These are phyloP conservation scores for Fraxinus cuspidata DNA, from an alignment of 257 asterid species.

Conservation along the genomic window DNA sequence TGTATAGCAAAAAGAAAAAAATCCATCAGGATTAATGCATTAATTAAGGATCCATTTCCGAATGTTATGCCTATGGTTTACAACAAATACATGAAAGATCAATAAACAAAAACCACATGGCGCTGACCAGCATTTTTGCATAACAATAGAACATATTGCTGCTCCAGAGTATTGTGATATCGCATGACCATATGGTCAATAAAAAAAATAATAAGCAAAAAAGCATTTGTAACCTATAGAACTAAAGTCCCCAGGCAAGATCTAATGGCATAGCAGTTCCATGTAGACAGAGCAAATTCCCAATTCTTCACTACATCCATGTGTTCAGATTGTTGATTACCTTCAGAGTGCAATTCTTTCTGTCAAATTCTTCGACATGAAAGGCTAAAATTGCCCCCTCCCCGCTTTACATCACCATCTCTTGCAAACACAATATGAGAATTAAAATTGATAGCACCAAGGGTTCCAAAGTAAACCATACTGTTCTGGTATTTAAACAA, in stretches of 20 bases:
- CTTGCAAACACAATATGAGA: constrained; percentile 75
- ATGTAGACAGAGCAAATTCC: constrained; percentile 26
- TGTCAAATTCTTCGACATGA: constrained; percentile 63
- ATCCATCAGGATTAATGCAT: not conserved
- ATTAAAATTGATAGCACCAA: constrained; percentile 41
- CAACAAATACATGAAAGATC: not conserved
- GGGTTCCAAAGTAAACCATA: constrained; percentile 25
- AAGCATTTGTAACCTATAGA: not conserved
- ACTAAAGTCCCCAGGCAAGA: constrained; percentile 1
- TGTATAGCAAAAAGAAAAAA: not conserved
- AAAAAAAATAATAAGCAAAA: not conserved
- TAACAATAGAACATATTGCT: not conserved
- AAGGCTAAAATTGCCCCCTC: constrained; percentile 57
- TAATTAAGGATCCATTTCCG: not conserved
- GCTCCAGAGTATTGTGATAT: not conserved
- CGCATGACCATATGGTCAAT: not conserved
- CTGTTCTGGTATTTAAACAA: constrained; percentile 41
- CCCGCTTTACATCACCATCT: constrained; percentile 59
- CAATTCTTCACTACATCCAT: constrained; percentile 38
- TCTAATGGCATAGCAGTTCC: constrained; percentile 7
- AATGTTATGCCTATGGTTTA: not conserved
- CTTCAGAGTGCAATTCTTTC: constrained; percentile 47
- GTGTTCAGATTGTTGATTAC: constrained; percentile 50
- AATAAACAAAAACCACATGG: not conserved
- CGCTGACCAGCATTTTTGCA: not conserved